Evolutionary conservation across 2,329 filamentous ascomycete genomes (phyloP), one percentile per base, ranked within the genome.

Genomic region (Curvularia sp.): DNA sequence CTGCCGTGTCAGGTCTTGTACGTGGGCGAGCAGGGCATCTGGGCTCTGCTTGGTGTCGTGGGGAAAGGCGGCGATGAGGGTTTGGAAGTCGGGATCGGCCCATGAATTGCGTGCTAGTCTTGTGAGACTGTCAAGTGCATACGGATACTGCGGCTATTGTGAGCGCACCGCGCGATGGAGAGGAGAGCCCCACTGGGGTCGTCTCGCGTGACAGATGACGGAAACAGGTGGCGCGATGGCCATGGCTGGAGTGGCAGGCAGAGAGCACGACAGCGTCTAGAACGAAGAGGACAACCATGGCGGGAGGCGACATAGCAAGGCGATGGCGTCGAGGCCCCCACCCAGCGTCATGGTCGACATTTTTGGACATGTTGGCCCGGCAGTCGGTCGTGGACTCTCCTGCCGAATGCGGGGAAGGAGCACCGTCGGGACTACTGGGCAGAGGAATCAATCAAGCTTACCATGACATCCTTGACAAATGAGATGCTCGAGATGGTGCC

Each of bases 401-500:
- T 52, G 60, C 63, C 62, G 61, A 67, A 60, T 71, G 73, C 72
- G 71, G 72, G 74, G 72, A 71, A 69, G 66, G 49, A 55, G 61
- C 39, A n/a, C 26, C 50, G 60, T 46, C 20, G 41, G 22, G 24
- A 24, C 20, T 24, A 13, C 15, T 24, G 54, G 73, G 57, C 66
- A 54, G 53, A 58, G 52, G 55, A 1, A 18, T 18, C 18, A 54
- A 65, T 26, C 24, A 43, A 58, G 66, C 89, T 85, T 86, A 93
- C 91, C 80, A 93, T 81, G 65, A 91, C 86, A 76, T 93, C 89
- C 80, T 91, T 91, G 78, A 93, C 91, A 78, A 93, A 93, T 68
- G 89, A 91, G 75, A 93, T 92, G 68, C 89, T 89, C 77, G 90
- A 93, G 63, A 93, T 88, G 49, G 91, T 93, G 63, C 91, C 90